Evolutionary conservation across 257 asterid species (phyloP), one percentile per base, ranked within the genome.

Genomic region (Petunia axillaris): DNA sequence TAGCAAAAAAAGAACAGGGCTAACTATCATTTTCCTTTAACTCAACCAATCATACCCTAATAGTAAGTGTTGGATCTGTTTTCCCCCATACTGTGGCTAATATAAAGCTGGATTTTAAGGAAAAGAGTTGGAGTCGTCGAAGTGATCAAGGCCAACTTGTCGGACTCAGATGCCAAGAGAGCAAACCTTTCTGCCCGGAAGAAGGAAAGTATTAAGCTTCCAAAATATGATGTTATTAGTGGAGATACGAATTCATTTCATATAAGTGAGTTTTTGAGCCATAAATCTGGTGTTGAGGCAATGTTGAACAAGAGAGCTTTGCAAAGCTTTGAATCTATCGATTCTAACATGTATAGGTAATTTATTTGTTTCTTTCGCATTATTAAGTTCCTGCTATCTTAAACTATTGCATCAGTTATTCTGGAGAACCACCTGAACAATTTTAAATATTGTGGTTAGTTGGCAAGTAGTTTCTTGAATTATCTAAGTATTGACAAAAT

Each of bases 261-360:
- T 67, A 87, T 94, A 67, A 89, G 95, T 82, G 87, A 94, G 59
- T 94, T 94, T 84, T 87, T 94, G 53, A 85, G 85, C 64, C 97
- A 94, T 82, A 94, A 93, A 48, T 90, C 93, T 63, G 98, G 98
- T 50, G 44, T 93, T 85, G 97, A 94, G 82, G 91, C 98, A 8
- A 87, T 91, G 36, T 80, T 94, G 87, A 94, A 94, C 54, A 85
- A 93, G 44, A 85, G 90, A 85, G 95, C 97, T 76, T 85, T 94
- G 89, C 93, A 84, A 85, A 88, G 87, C 64, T 83, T 87, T 84
- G 91, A 92, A 54, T 84, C 89, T 71, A 89, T 94, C 74, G 97
- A 89, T 85, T 89, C 90, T 84, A 91, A 92, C 77, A 76, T 87
- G 83, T 92, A 90, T 91, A 92, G 97, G 98, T 93, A 77, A 44